These are phyloP conservation scores for Lactarius vividus DNA, from an alignment of 768 basidiomycete species.

Conservation along the genomic window DNA sequence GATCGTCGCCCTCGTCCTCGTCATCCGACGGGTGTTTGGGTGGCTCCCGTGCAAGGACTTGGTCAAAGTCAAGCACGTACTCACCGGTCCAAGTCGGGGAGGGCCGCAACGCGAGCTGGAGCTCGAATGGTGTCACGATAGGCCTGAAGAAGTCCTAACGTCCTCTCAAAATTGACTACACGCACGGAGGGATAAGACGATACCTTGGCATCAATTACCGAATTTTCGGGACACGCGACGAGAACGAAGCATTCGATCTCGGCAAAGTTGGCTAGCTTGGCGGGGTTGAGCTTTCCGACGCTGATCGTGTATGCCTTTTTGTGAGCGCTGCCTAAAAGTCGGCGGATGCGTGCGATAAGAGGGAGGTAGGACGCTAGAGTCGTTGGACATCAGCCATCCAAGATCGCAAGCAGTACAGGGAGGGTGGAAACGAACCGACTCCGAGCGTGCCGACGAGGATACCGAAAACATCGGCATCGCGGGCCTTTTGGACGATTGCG, in stretches of 20 bases:
- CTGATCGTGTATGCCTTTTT: conserved; percentile 95
- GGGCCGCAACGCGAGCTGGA: conserved; percentile 72
- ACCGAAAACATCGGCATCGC: conserved; percentile 91
- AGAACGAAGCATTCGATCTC: conserved; percentile 96
- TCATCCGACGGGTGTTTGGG: conserved; percentile 30
- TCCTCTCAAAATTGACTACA: background rate
- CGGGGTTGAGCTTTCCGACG: conserved; percentile 92
- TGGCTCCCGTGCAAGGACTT: conserved; percentile 43
- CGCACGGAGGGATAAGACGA: conserved; percentile 6
- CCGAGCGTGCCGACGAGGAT: conserved; percentile 94
- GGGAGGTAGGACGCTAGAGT: conserved; percentile 76
- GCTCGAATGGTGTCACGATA: conserved; percentile 92
- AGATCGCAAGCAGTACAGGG: background rate
- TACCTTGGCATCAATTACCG: conserved; percentile 71
- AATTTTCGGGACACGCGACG: conserved; percentile 94
- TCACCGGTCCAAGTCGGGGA: conserved; percentile 70
- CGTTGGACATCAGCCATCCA: background rate
- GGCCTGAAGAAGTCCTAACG: conserved; percentile 82
- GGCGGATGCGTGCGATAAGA: conserved; percentile 78
- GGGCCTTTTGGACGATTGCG: conserved; percentile 78
- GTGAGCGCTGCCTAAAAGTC: conserved; percentile 56
- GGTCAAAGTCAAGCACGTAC: conserved; percentile 78
- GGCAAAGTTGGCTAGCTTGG: conserved; percentile 93
- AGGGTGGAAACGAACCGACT: conserved; percentile 52
- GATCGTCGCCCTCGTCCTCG: conserved; percentile 47